Evolutionary conservation across 2,329 filamentous ascomycete species (phyloP).

Genomic region (Colletotrichum sp.): DNA sequence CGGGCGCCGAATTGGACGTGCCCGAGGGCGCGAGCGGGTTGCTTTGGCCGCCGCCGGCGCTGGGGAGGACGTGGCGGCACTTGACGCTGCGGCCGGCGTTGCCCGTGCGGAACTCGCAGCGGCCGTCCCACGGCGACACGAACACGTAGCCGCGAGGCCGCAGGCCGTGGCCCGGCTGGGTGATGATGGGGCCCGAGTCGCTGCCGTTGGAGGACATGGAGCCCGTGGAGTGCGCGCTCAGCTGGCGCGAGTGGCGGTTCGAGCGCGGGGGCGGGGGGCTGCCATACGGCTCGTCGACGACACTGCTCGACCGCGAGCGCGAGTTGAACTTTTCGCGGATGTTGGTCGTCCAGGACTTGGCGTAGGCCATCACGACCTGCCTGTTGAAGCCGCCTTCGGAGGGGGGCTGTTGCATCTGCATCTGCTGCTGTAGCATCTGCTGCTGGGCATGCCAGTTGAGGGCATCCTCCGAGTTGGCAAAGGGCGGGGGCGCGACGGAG

Average conservation of each 20-base stretch:
- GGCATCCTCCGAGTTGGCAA: slow-evolving; percentile 16
- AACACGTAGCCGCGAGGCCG: slow-evolving; percentile 77
- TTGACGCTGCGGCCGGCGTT: slow-evolving; percentile 75
- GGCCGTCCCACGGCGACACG: slow-evolving; percentile 83
- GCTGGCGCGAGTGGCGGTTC: slow-evolving; percentile 15
- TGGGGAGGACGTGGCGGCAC: slow-evolving; percentile 74
- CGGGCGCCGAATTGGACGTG: slow-evolving; percentile 39
- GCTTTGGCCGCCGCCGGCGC: slow-evolving; percentile 28
- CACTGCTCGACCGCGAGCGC: slow-evolving; percentile 21
- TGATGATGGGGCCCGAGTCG: slow-evolving; percentile 37
- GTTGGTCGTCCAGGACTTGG: slow-evolving; percentile 53
- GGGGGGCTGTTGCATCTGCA: background rate
- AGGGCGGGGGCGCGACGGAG: background rate
- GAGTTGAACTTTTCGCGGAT: slow-evolving; percentile 51
- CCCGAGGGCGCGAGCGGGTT: slow-evolving; percentile 32
- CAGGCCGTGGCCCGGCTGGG: slow-evolving; percentile 50
- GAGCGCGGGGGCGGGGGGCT: background rate
- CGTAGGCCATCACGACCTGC: slow-evolving; percentile 63
- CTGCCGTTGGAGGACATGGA: slow-evolving; percentile 8
- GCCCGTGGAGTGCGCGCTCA: slow-evolving; percentile 16
- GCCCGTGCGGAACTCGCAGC: slow-evolving; percentile 85
- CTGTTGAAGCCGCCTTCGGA: slow-evolving; percentile 49
- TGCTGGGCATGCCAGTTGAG: slow-evolving; percentile 10
- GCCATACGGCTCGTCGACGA: slow-evolving; percentile 16
- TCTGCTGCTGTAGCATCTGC: background rate